Base-by-base conservation (phyloP, 352 stramenopile species). In the Pythium rhizo-oryzae region DNA sequence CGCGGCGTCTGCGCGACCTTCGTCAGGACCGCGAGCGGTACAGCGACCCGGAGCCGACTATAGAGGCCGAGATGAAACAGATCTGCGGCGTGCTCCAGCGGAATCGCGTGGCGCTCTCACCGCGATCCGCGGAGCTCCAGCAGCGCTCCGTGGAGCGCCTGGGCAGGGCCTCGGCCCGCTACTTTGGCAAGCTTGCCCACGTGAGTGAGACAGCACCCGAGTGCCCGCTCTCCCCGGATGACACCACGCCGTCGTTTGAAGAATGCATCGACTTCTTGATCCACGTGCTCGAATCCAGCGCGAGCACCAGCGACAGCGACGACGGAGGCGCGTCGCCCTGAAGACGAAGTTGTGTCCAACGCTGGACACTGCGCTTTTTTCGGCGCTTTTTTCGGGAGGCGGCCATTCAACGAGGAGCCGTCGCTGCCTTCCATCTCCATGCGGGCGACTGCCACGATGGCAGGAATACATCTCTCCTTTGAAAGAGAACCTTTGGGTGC, bases 241-340 rank as follows among this genome's bases (percentile, higher is more conserved):
- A 23, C 35, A 30, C 3, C 55, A 51, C 58, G 44, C 58, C 58
- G 58, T 55, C 46, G 24, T 64, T 64, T 47, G 58, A 64, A 21
- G 58, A 64, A 6, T 64, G 58, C 58, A 56, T 64, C 46, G 58
- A 64, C 19, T 64, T 64, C 47, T n/a, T 64, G 19, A 64, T 64
- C 43, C 8, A 54, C 18, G 24, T 30, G 15, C 33, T 64, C 43
- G 58, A 44, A 25, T 53, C 58, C 23, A 61, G 23, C 54, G 37
- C n/a, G 1, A 51, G 3, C 13, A 39, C 16, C 12, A 62, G 55
- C 54, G 37, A 50, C 8, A 51, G 55, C 39, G 55, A 62, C 12
- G 35, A n/a, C 25, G 47, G 19, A n/a, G 23, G 44, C 30, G 47
- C 25, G 16, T 58, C 30, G 8, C 28, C 30, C 16, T 58, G 51